Evolutionary conservation across 352 stramenopile species (phyloP).

Genomic region (Phytophthora fragariaefolia): DNA sequence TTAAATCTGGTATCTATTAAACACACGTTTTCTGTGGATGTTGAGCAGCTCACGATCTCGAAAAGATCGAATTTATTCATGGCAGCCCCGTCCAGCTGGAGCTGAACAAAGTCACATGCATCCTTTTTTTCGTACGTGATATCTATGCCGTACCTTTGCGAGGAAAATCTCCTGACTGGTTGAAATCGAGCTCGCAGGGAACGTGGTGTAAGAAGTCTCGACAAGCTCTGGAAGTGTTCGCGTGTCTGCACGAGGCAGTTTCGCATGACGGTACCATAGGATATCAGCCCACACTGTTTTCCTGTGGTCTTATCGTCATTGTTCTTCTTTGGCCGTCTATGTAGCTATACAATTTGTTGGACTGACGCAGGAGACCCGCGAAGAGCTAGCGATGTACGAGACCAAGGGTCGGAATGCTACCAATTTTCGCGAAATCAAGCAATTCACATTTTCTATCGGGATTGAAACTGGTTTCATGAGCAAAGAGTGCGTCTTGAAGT

Average conservation of each 20-base stretch:
- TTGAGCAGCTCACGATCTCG: slow-evolving; percentile 42
- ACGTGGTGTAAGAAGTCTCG: slow-evolving; percentile 71
- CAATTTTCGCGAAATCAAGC: slow-evolving; percentile 58
- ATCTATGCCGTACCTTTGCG: background rate
- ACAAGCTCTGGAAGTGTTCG: slow-evolving; percentile 54
- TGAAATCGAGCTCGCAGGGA: slow-evolving; percentile 36
- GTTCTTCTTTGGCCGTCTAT: slow-evolving; percentile 6
- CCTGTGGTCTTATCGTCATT: slow-evolving; percentile 6
- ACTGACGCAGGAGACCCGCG: slow-evolving; percentile 72
- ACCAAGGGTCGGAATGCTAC: slow-evolving; percentile 60
- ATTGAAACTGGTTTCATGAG: slow-evolving; percentile 78
- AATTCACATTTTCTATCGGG: slow-evolving; percentile 64
- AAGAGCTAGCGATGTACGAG: slow-evolving; percentile 69
- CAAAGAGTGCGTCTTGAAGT: slow-evolving; percentile 55
- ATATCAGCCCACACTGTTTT: slow-evolving; percentile 6
- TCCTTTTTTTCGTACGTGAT: slow-evolving; percentile 78
- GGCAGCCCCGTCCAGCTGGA: slow-evolving; percentile 53
- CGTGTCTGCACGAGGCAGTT: slow-evolving; percentile 44
- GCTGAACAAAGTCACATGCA: slow-evolving; percentile 67
- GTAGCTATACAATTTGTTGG: slow-evolving; percentile 66
- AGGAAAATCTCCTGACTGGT: background rate
- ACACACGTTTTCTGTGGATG: background rate
- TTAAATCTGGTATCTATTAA: background rate
- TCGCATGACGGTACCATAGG: slow-evolving; percentile 41
- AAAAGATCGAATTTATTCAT: slow-evolving; percentile 67